A percentile compares a stretch with the other conserved stretches of the same genome.
Conservation (phyloP, 2,329 filamentous ascomycete genomes). For the Tolypocladium tundrense region DNA sequence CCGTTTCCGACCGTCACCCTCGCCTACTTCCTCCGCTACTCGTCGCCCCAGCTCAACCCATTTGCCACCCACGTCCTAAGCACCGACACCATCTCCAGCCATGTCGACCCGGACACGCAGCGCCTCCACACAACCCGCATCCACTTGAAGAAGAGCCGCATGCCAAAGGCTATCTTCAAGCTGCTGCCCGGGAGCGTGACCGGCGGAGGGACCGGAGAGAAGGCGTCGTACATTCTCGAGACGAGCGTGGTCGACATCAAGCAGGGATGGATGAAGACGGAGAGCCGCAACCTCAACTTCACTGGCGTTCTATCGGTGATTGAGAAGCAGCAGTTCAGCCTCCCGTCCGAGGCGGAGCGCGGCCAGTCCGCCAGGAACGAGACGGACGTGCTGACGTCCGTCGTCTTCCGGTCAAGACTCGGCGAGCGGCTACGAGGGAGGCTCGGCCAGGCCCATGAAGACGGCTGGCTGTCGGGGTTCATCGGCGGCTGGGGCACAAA, state of each 20-base stretch:
- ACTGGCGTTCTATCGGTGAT: conserved; percentile 70
- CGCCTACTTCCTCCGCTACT: conserved; percentile 83
- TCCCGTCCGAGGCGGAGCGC: conserved; percentile 18
- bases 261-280: conserved; percentile 74
- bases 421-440: conserved; percentile 56
- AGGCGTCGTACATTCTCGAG: conserved; percentile 72
- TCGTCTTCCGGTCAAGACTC: conserved; percentile 61
- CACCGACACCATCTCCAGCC: conserved; percentile 69
- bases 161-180: conserved; percentile 66
- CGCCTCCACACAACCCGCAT: conserved; percentile 69
- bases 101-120: conserved; percentile 63
- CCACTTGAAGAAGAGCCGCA: conserved; percentile 71
- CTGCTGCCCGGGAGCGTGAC: conserved; percentile 61
- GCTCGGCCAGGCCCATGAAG: conserved; percentile 34
- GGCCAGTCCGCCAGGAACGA: conserved; percentile 19
- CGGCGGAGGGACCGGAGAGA: conserved; percentile 50
- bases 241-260: conserved; percentile 69
- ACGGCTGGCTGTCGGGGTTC: conserved; percentile 42
- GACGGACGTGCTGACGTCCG: conserved; percentile 64
- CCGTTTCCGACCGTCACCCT: conserved; percentile 78
- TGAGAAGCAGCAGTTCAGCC: conserved; percentile 61
- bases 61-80: conserved; percentile 75
- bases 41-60: conserved; percentile 58
- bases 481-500: conserved; percentile 53
- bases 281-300: conserved; percentile 73